These are phyloP conservation scores for Lagerstroemia speciosa DNA, from an alignment of 345 rosid species.

Conservation along the genomic window DNA sequence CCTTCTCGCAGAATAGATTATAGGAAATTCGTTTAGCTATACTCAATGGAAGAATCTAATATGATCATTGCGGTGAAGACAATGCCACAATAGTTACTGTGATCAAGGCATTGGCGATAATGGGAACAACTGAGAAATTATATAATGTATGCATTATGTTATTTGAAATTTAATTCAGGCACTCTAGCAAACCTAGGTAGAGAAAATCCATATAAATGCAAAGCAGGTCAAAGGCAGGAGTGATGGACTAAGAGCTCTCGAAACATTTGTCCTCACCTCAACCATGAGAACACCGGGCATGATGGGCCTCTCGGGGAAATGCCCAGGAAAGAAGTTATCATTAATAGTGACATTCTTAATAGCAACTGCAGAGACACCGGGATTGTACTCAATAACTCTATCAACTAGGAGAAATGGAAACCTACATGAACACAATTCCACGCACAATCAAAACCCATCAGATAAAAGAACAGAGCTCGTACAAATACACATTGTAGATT, in stretches of 20 bases:
- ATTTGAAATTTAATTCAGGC: no score
- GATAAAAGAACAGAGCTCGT: background rate
- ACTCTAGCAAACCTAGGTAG: background rate
- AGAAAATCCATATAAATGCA: background rate
- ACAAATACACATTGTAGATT: no score
- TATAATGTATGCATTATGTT: no score
- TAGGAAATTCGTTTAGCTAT: no score
- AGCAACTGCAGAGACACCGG: slow-evolving; percentile 91
- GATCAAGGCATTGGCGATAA: no score
- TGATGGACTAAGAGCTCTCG: background rate
- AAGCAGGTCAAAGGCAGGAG: background rate
- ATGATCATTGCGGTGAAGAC: no score
- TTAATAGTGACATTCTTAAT: slow-evolving; percentile 94
- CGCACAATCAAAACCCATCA: background rate
- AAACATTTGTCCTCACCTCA: slow-evolving; percentile 41
- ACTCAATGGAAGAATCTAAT: no score
- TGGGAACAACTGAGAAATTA: no score
- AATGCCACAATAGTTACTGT: no score
- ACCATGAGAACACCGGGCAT: slow-evolving; percentile 99
- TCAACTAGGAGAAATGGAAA: slow-evolving; percentile 95
- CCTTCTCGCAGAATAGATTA: no score
- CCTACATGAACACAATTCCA: slow-evolving; percentile 21
- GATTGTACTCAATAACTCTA: slow-evolving; percentile 91
- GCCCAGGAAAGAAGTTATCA: slow-evolving; percentile 98
- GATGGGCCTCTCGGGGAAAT: slow-evolving; percentile 94